Base-by-base conservation (phyloP, 2,329 filamentous ascomycete genomes). In the Tolypocladium ovalisporum region DNA sequence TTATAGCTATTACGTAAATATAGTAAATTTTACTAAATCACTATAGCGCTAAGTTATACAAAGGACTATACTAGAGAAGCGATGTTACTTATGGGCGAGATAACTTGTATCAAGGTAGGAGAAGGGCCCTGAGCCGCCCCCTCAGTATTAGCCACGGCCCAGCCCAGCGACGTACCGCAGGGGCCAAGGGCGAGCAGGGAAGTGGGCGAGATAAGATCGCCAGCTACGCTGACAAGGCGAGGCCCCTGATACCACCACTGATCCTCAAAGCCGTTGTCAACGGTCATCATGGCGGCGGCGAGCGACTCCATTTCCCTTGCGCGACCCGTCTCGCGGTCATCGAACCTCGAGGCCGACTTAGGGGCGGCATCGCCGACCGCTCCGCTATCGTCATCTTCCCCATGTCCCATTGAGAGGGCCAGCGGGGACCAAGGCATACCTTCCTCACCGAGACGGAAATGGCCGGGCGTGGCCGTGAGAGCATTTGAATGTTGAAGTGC, bases 181-280 rank as follows among this genome's bases (percentile, higher is more conserved):
- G n/a, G 40, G 2, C 12, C 1, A 1, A 44, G 6, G 27, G 13
- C 7, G 15, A 13, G 24, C 3, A 47, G 4, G 1, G 42, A 17
- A 4, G 13, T 17, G 7, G 42, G 42, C 9, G 47, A 32, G 12
- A 51, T 51, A 12, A 32, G 17, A 32, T 51, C 47, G 47, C 47
- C 27, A n/a, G 47, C 17, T 9, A 34, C 19, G 29, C 47, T 32
- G 10, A n/a, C 19, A 4, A 68, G 59, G 4, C 66, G 65, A 40
- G 67, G 56, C 1, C 78, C 79, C 60, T 78, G 76, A 62, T 81
- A 76, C 79, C 79, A 82, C 79, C 79, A 81, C 65, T 82, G 79
- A 60, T 78, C 76, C 68, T 82, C 79, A 61, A 82, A 82, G 2
- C 79, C 79, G 62, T 81, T 82, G 63, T 82, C 79, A 3, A 82